These are phyloP conservation scores for Neurospora sp. DNA, from an alignment of 495 filamentous ascomycete species.

Conservation along the genomic window DNA sequence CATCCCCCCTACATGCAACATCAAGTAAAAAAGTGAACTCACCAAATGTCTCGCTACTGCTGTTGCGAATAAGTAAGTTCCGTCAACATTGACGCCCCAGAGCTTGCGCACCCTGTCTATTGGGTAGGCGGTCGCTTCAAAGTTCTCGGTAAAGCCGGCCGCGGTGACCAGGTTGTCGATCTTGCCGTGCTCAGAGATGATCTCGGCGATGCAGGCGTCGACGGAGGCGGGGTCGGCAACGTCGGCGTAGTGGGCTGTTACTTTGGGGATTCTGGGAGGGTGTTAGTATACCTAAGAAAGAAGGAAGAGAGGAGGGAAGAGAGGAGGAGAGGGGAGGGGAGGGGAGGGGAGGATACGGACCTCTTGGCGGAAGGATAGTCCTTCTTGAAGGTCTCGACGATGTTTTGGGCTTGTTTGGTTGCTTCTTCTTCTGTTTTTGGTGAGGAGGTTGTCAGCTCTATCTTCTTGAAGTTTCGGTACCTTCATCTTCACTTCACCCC, in stretches of 20 bases:
- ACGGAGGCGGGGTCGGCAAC: constrained; percentile 73
- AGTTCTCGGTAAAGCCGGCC: constrained; percentile 94
- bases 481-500: background rate
- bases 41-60: constrained; percentile 72
- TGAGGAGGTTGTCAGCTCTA: background rate
- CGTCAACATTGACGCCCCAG: constrained; percentile 90
- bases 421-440: constrained; percentile 63
- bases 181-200: constrained; percentile 58
- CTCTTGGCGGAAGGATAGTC: constrained; percentile 68
- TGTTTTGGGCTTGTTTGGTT: constrained; percentile 56
- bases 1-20: too few species aligned
- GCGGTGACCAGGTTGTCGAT: constrained; percentile 92
- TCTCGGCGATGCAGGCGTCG: constrained; percentile 55
- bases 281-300: background rate
- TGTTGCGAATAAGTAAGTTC: constrained; percentile 81
- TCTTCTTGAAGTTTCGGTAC: background rate
- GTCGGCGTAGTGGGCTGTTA: constrained; percentile 84
- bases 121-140: constrained; percentile 79
- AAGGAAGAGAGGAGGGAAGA: background rate
- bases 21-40: background rate
- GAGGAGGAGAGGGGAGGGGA: background rate
- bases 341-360: constrained; percentile 28
- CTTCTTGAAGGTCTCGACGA: constrained; percentile 60
- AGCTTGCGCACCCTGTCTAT: constrained; percentile 83
- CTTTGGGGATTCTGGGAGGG: constrained; percentile 54